These are phyloP conservation scores for Juncus effusus DNA, from an alignment of 176 grass and related monocot genomes.

Conservation along the genomic window DNA sequence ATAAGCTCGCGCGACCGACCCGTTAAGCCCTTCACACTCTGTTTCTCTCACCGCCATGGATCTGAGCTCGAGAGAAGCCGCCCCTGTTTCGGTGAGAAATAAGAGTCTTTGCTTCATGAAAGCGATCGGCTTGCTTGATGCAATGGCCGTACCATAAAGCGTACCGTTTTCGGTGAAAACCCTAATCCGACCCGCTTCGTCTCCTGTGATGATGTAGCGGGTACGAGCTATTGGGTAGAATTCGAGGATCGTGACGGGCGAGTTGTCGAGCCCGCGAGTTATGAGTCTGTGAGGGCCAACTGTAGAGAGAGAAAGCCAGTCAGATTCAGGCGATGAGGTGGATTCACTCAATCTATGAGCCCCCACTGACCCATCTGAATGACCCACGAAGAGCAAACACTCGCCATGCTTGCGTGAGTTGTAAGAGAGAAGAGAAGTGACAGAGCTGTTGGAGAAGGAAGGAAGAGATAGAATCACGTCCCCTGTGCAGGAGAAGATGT, in stretches of 20 bases:
- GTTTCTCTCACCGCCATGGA: constrained; percentile 79
- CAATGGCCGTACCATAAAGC: constrained; percentile 83
- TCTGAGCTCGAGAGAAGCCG: constrained; percentile 72
- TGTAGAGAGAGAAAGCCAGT: constrained; percentile 66
- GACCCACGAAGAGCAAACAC: constrained; percentile 67
- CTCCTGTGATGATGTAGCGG: constrained; percentile 75
- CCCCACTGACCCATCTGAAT: constrained; percentile 63
- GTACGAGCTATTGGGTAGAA: constrained; percentile 56
- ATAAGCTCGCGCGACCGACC: constrained; percentile 61
- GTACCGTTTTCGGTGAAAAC: constrained; percentile 95
- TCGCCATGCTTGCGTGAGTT: constrained; percentile 51
- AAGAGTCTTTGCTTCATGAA: constrained; percentile 90
- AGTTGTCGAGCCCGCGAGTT: constrained; percentile 52
- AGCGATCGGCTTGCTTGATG: constrained; percentile 59
- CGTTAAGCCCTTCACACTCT: constrained; percentile 68
- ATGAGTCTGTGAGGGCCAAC: constrained; percentile 43
- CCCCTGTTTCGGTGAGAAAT: constrained; percentile 75
- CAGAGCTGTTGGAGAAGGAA: constrained; percentile 32
- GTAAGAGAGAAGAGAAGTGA: constrained; percentile 70
- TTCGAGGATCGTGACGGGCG: constrained; percentile 67
- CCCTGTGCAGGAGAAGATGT: constrained; percentile 65
- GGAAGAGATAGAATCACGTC: constrained; percentile 69
- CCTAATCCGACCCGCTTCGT: constrained; percentile 61
- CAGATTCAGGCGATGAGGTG: constrained; percentile 43
- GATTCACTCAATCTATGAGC: constrained; percentile 63